Evolutionary conservation across 2,329 filamentous ascomycete species (phyloP), one percentile per base, ranked within the genome.

Genomic region (Alternaria ethzedia): DNA sequence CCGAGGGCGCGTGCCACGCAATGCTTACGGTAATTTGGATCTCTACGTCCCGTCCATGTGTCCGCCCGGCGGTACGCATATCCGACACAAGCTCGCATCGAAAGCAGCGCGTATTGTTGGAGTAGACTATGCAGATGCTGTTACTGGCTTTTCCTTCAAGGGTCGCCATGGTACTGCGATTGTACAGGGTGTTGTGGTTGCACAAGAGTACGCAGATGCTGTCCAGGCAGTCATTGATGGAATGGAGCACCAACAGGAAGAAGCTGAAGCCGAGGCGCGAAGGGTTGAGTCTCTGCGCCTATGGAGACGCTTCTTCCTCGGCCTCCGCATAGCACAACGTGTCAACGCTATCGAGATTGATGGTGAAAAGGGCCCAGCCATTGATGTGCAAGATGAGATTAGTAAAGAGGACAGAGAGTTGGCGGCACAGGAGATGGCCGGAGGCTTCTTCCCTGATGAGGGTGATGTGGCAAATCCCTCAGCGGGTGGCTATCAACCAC

Each of bases 141-240:
- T 99, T 6, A 96, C 91, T 0, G 95, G 95, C 0, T 99, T 98
- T 74, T 86, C 90, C 41, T 99, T 98, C 81, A 90, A 89, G 74
- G 94, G 94, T 1, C 88, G 93, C 3, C 90, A 93, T 59, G 95
- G 95, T 15, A 97, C 93, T 3, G 94, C 96, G 1, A 86, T 97
- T 3, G 81, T 96, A 3, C 86, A 88, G 41, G 96, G 96, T 2
- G 87, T 91, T 1, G 89, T 99, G 1, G 88, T 97, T 1, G 90
- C 94, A 0, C 77, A 81, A 15, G 91, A 95, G 76, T 88, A 89
- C 64, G 85, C 83, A 8, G 92, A 94, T 59, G 94, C 91, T 0
- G 85, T 97, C 0, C 82, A 87, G 61, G 89, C 88, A 5, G 89
- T 92, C 0, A 85, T 97, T 17, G 83, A 83, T 12, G 91, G 88